A percentile compares a stretch with the other conserved stretches of the same genome.
phyloP scores from a whole-genome alignment of 2,329 filamentous ascomycete genomes.

The Fusarium sarcochroum region DNA sequence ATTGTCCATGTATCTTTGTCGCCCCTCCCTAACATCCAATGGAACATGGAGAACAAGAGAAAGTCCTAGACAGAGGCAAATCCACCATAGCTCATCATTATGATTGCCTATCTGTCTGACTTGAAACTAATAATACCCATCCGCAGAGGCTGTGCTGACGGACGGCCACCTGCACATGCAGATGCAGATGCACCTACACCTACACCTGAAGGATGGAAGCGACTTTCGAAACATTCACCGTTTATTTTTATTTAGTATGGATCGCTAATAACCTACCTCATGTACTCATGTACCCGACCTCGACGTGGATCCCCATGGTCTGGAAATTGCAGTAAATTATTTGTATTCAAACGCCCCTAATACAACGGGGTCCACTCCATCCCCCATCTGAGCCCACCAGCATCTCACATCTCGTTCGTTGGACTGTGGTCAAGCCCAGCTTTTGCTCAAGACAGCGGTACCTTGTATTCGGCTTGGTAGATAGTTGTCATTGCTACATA shows the following conservation, averaged over 20 bases:
- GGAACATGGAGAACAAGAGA: not conserved
- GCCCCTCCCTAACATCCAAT: slow-evolving; percentile 18
- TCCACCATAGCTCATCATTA: slow-evolving; percentile 6
- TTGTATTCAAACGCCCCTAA: slow-evolving; percentile 40
- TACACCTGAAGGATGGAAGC: slow-evolving; percentile 28
- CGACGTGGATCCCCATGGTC: slow-evolving; percentile 36
- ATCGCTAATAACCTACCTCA: slow-evolving; percentile 21
- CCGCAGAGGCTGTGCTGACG: slow-evolving; percentile 38
- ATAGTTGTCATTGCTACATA: slow-evolving; percentile 11
- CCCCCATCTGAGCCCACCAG: slow-evolving; percentile 32
- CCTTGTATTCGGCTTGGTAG: slow-evolving; percentile 20
- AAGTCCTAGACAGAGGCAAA: slow-evolving; percentile 17
- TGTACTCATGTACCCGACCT: not conserved
- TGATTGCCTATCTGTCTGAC: slow-evolving; percentile 9
- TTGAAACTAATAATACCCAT: slow-evolving; percentile 25
- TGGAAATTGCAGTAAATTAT: slow-evolving; percentile 42
- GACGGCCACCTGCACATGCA: slow-evolving; percentile 35
- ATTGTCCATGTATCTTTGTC: slow-evolving; percentile 1
- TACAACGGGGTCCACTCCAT: slow-evolving; percentile 37
- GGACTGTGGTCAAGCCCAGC: slow-evolving; percentile 10
- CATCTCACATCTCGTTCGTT: slow-evolving; percentile 35
- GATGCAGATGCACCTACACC: slow-evolving; percentile 1
- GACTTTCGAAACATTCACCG: slow-evolving; percentile 40
- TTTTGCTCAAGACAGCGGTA: slow-evolving; percentile 24
- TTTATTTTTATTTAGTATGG: slow-evolving; percentile 40